Base-by-base conservation (phyloP, 352 stramenopile species). In the Plasmopara muralis region DNA sequence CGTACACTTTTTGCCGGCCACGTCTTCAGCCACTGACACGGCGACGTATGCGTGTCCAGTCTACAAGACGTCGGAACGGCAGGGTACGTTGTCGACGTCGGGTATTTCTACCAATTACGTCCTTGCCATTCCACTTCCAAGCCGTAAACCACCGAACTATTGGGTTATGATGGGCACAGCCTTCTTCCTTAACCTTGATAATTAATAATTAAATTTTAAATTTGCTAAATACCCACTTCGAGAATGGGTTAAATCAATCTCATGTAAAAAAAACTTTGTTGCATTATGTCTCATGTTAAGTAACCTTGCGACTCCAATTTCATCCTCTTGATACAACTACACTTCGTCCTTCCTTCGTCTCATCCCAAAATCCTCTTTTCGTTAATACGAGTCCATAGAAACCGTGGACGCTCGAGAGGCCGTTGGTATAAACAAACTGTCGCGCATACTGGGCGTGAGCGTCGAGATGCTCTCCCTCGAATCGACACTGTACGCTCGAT, bases 71-170 rank as follows among this genome's bases (percentile, higher is more conserved):
- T 91, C 83, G 4, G 87, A 93, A 43, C 72, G 93, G 7, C 90
- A 97, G 42, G 90, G 90, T 25, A 95, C 92, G 7, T 60, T 97
- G 33, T 93, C 72, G 31, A 97, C 90, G 13, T 97, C 90, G 6
- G 90, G 90, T 14, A 97, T 97, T 77, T 95, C 78, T 13, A 97
- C 90, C 40, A 97, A 97, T 66, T 97, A 92, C 63, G 88, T 97
- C 37, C 82, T 97, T 31, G 85, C 92, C 13, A 83, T 98, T 10
- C 91, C 96, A 43, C 58, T 98, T 14, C 87, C 87, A 0, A 96
- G 84, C 10, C 69, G 84, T 47, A 67, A 79, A 34, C 67, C 75
- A 8, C 84, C 91, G 0, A 80, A 95, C 57, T 87, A 90, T 53
- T 98, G 92, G 93, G 85, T 97, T 50, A 78, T 95, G 57, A 93